Base-by-base conservation (phyloP, 495 filamentous ascomycete genomes). In the Penicillium lagena region DNA sequence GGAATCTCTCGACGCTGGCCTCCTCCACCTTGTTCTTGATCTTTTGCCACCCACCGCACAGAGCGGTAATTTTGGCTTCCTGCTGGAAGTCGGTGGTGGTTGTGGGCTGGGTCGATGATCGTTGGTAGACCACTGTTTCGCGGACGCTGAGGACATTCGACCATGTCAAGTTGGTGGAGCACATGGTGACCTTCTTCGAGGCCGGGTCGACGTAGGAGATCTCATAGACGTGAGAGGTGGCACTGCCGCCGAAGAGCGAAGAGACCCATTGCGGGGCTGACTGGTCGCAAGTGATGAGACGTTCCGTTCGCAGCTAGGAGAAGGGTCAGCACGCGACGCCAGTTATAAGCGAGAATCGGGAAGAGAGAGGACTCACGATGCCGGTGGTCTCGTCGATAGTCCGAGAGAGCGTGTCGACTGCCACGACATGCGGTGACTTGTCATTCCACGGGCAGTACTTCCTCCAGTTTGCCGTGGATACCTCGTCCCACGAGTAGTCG, bases 361-460 rank as follows among this genome's bases (percentile, higher is more conserved):
- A 3, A 22, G 22, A 22, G 22, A 22, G 22, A 27, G 33, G 27
- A 76, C 82, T 68, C 64, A 87, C 83, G 44, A 98, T 90, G 53
- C 90, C 88, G 30, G 90, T 95, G 10, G 55, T 59, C 0, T 85
- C 70, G 56, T 98, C 93, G 41, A 97, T 77, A n/a, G 58, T 62
- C 32, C 94, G 83, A 34, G 82, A 84, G 44, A 98, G 62, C 4
- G 91, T 97, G 68, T 98, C 93, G 47, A 97, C 94, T 51, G 87
- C 89, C 43, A 95, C 76, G 37, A 98, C 93, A 63, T 98, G 93
- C 27, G 87, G 86, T 1, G 84, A 87, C 65, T 94, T 90, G 52
- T 96, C 81, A 70, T 98, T 98, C 93, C 93, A 96, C 29, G 90
- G 89, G 63, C 87, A 94, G 72, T 98, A 98, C 67, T 98, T 98